Evolutionary conservation across 2,329 filamentous ascomycete species (phyloP), one percentile per base, ranked within the genome.

Genomic region (Trichoderma gracile): DNA sequence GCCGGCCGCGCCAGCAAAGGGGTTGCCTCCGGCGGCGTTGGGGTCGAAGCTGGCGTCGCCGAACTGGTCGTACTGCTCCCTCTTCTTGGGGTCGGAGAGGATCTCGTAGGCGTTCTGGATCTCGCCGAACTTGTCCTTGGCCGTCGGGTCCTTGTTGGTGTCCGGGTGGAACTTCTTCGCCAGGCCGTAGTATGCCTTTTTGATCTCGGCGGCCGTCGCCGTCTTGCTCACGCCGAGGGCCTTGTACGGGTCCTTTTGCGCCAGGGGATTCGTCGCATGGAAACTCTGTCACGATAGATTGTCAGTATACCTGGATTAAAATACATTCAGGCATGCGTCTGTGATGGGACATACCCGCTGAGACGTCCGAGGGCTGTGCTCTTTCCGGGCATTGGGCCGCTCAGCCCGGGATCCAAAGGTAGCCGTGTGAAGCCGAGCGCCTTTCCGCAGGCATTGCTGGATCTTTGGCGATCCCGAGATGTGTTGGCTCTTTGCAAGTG

Each of bases 141-240:
- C 93, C n/a, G 82, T 84, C 3, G 91, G 77, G 71, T 98, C 95
- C 77, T 98, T 98, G 82, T 98, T 99, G 42, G 95, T 98, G 76
- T 99, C 95, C 9, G 95, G 95, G 73, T 99, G 95, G 75, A 87
- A 99, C 74, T 98, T 99, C 79, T 99, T 99, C 21, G 95, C 95
- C 65, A 98, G 82, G 57, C 93, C 92, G 75, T 99, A 99, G 81
- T 99, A 99, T 3, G 95, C 93, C 77, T 97, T 98, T 77, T 99
- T 99, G 76, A 99, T 98, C 42, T 98, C 94, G 66, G 87, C 82
- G 3, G 92, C 81, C 1, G 91, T 88, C n/a, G 95, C 92, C 67
- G 79, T 84, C 76, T 94, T 96, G 72, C 82, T 82, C 33, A 99
- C 92, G 15, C 95, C 95, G 30, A 99, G 87, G 4, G 91, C 85